These are phyloP conservation scores for Monilinia fructigena DNA, from an alignment of 2,329 filamentous ascomycete species.

Conservation along the genomic window DNA sequence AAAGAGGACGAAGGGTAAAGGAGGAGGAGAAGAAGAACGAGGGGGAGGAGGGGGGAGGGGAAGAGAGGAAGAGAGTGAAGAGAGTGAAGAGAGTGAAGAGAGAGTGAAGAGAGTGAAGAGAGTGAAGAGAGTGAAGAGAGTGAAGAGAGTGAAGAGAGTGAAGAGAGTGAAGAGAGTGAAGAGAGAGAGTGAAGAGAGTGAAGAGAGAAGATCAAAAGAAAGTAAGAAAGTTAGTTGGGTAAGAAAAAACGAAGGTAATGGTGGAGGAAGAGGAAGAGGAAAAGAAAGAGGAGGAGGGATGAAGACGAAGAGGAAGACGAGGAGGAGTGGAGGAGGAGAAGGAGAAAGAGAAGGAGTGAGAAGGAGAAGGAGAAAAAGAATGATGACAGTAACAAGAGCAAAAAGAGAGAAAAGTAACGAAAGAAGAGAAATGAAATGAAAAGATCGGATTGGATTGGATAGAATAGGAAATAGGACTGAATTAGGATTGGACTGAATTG, in stretches of 20 bases:
- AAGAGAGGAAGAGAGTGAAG: slow-evolving; percentile 32
- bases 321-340: background rate
- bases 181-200: too few relatives aligned
- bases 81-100: too few relatives aligned
- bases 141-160: slow-evolving; percentile 28
- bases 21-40: slow-evolving; percentile 32
- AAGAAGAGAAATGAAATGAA: too few relatives aligned
- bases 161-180: slow-evolving; percentile 27
- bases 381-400: too few relatives aligned
- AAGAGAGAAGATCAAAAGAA: too few relatives aligned
- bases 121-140: background rate
- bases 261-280: slow-evolving; percentile 16
- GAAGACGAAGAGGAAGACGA: too few relatives aligned
- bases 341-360: background rate
- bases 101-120: slow-evolving; percentile 13
- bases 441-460: too few relatives aligned
- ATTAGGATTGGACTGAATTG: too few relatives aligned
- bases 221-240: slow-evolving; percentile 23
- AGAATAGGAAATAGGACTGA: too few relatives aligned
- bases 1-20: slow-evolving; percentile 38
- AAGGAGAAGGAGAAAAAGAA: background rate
- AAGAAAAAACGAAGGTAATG: slow-evolving; percentile 23
- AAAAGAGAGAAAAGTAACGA: too few relatives aligned
- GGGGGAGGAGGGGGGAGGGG: slow-evolving; percentile 26
- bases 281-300: background rate